These are phyloP conservation scores for Chalciporus piperatus DNA, from an alignment of 768 basidiomycete species.

Conservation along the genomic window DNA sequence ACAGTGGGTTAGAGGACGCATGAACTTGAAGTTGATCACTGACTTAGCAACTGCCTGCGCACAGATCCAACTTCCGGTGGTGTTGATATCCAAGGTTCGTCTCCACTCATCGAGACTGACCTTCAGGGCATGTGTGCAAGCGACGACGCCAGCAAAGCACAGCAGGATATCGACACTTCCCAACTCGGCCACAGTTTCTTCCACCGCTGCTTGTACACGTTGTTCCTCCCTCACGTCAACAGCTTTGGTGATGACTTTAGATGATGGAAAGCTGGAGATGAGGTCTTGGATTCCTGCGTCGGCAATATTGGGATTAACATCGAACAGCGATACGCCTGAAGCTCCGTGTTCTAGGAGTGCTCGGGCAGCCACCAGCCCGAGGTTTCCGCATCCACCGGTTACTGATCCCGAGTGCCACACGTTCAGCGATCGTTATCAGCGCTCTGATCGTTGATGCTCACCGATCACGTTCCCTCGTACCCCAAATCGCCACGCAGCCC, in stretches of 20 bases:
- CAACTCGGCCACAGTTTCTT: slow-evolving; percentile 25
- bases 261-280: slow-evolving; percentile 25
- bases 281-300: slow-evolving; percentile 15
- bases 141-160: slow-evolving; percentile 44
- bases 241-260: slow-evolving; percentile 31
- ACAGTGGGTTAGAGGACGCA: not conserved
- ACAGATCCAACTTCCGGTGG: slow-evolving; percentile 45
- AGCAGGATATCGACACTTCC: slow-evolving; percentile 37
- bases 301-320: slow-evolving; percentile 13
- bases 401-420: slow-evolving; percentile 23
- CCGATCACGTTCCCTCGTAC: slow-evolving; percentile 42
- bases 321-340: slow-evolving; percentile 26
- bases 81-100: slow-evolving; percentile 40
- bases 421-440: not conserved
- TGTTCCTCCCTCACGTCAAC: slow-evolving; percentile 34
- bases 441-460: slow-evolving; percentile 13
- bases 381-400: slow-evolving; percentile 42
- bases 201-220: slow-evolving; percentile 26
- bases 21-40: not conserved
- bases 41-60: slow-evolving; percentile 41
- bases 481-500: slow-evolving; percentile 35
- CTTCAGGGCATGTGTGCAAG: slow-evolving; percentile 32
- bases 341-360: slow-evolving; percentile 45
- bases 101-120: slow-evolving; percentile 34
- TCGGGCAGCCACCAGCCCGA: slow-evolving; percentile 37